phyloP scores from a whole-genome alignment of 768 basidiomycete species.

The Pilatotrama ljubarskyi region DNA sequence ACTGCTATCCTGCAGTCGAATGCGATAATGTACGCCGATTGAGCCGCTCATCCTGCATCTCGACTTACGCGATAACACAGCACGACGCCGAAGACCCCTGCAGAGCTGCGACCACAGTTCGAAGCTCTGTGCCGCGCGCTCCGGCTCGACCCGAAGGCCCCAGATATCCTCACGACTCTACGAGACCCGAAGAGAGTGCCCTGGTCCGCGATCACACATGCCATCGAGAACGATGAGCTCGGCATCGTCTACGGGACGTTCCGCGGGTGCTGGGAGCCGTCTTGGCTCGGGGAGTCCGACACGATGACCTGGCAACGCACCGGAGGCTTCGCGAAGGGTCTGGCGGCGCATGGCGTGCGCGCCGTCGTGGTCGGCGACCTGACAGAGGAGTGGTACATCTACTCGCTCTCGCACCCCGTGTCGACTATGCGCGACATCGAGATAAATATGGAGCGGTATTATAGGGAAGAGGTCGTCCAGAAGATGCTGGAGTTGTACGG shows the following conservation, averaged over 20 bases:
- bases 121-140: slow-evolving; percentile 59
- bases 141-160: slow-evolving; percentile 50
- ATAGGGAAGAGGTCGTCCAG: slow-evolving; percentile 47
- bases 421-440: slow-evolving; percentile 48
- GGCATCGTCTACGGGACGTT: slow-evolving; percentile 62
- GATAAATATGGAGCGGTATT: slow-evolving; percentile 62
- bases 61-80: background rate
- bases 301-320: slow-evolving; percentile 69
- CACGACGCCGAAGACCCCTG: slow-evolving; percentile 58
- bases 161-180: slow-evolving; percentile 51
- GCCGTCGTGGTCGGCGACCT: slow-evolving; percentile 69
- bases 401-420: slow-evolving; percentile 68
- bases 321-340: slow-evolving; percentile 54
- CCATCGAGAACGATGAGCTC: slow-evolving; percentile 58
- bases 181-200: slow-evolving; percentile 50
- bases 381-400: slow-evolving; percentile 76
- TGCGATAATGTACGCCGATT: slow-evolving; percentile 56
- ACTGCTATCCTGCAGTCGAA: slow-evolving; percentile 74
- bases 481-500: slow-evolving; percentile 47
- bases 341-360: slow-evolving; percentile 57
- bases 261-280: slow-evolving; percentile 60
- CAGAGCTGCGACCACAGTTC: slow-evolving; percentile 62
- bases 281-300: slow-evolving; percentile 56
- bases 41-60: background rate
- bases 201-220: slow-evolving; percentile 49